phyloP scores from a whole-genome alignment of 1,284 basidiomycete species.

The Tilletia setariae region DNA sequence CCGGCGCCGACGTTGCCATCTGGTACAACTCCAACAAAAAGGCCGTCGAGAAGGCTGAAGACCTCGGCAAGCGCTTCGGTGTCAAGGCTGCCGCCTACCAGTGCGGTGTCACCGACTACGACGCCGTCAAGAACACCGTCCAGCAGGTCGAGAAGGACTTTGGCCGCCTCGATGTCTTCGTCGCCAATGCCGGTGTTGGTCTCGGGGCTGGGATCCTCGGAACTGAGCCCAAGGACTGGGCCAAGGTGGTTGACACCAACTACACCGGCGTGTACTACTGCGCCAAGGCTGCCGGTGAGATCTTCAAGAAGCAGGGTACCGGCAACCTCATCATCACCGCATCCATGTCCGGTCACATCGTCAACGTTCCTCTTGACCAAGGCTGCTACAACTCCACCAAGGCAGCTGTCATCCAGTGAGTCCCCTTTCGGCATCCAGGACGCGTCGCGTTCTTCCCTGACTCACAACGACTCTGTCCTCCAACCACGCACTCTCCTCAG shows the following conservation, averaged over 20 bases:
- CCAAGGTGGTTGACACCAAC: conserved; percentile 45
- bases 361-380: conserved; percentile 44
- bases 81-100: conserved; percentile 45
- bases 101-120: conserved; percentile 36
- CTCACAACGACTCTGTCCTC: not conserved
- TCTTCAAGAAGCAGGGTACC: conserved; percentile 51
- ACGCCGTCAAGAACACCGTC: conserved; percentile 28
- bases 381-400: conserved; percentile 37
- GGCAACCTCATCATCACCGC: conserved; percentile 48
- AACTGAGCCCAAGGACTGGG: conserved; percentile 39
- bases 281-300: conserved; percentile 40
- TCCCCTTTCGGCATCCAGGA: not conserved
- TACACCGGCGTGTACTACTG: conserved; percentile 38
- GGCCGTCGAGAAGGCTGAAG: conserved; percentile 37
- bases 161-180: conserved; percentile 39
- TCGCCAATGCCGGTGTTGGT: conserved; percentile 35
- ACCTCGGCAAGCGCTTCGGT: conserved; percentile 41
- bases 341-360: conserved; percentile 42
- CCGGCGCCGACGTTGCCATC: conserved; percentile 48
- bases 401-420: conserved; percentile 40
- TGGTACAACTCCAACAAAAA: conserved; percentile 47
- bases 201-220: conserved; percentile 32
- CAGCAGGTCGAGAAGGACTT: conserved; percentile 37
- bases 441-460: not conserved
- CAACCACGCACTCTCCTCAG: not conserved